phyloP scores from a whole-genome alignment of 2,329 filamentous ascomycete genomes.

The Alternaria tenuissima region DNA sequence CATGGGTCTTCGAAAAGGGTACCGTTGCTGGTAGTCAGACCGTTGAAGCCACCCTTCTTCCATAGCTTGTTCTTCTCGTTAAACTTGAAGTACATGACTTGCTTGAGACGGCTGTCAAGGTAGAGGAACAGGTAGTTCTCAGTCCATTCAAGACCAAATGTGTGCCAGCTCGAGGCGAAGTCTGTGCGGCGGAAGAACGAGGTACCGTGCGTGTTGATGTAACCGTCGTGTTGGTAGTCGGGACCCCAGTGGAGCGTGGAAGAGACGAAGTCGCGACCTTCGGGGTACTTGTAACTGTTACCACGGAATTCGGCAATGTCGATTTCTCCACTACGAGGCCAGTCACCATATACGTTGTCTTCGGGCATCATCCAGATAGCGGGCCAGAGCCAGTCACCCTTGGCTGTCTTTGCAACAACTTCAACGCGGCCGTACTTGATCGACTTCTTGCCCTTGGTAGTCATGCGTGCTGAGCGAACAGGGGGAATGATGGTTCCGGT shows the following conservation, averaged over 20 bases:
- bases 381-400: slow-evolving; percentile 86
- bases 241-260: slow-evolving; percentile 81
- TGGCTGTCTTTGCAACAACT: slow-evolving; percentile 76
- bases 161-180: slow-evolving; percentile 73
- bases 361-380: slow-evolving; percentile 76
- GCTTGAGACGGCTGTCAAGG: slow-evolving; percentile 77
- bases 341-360: slow-evolving; percentile 73
- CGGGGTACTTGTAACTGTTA: slow-evolving; percentile 75
- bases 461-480: slow-evolving; percentile 77
- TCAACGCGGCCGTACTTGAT: slow-evolving; percentile 85
- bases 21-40: slow-evolving; percentile 67
- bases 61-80: slow-evolving; percentile 64
- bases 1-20: slow-evolving; percentile 70
- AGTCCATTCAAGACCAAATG: slow-evolving; percentile 74
- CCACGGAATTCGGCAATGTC: slow-evolving; percentile 82
- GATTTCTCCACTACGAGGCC: slow-evolving; percentile 83
- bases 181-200: slow-evolving; percentile 69
- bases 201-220: slow-evolving; percentile 31
- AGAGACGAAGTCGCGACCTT: slow-evolving; percentile 78
- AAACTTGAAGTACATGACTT: slow-evolving; percentile 79
- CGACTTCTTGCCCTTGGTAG: slow-evolving; percentile 72
- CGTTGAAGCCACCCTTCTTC: slow-evolving; percentile 71
- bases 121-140: slow-evolving; percentile 87
- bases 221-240: slow-evolving; percentile 30
- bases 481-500: slow-evolving; percentile 79